Conservation (phyloP, 1,284 basidiomycete species). For the Sphagnurus paluster region DNA sequence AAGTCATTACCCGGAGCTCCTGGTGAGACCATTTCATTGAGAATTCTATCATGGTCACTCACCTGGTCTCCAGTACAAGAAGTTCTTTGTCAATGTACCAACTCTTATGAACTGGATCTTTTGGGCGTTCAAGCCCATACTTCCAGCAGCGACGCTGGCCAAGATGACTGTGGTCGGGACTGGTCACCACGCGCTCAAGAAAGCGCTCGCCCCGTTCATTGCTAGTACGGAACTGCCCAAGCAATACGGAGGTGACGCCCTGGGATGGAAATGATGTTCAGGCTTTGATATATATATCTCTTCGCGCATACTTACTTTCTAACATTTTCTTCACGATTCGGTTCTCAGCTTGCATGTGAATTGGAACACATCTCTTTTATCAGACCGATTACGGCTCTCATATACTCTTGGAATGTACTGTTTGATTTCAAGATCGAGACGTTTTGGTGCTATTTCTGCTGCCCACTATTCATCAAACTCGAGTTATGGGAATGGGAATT, state of each 20-base stretch:
- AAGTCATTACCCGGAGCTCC: conserved; percentile 73
- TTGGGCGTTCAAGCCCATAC: conserved; percentile 76
- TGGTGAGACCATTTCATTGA: conserved; percentile 44
- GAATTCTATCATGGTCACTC: neutral
- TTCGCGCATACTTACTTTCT: too few species aligned
- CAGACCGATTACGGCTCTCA: too few species aligned
- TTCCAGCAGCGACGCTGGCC: conserved; percentile 66
- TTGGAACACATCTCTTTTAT: too few species aligned
- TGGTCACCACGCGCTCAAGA: conserved; percentile 54
- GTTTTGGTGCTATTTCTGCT: too few species aligned
- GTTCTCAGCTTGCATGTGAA: too few species aligned
- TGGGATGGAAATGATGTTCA: too few species aligned
- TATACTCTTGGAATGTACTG: too few species aligned
- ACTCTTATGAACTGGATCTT: conserved; percentile 75
- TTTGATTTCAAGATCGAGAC: too few species aligned
- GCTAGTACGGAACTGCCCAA: conserved; percentile 57
- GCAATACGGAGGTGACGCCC: conserved; percentile 66
- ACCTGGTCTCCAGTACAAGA: conserved; percentile 48
- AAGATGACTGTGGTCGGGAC: conserved; percentile 80
- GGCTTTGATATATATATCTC: too few species aligned
- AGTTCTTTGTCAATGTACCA: conserved; percentile 81
- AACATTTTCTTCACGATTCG: too few species aligned
- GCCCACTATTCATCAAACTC: too few species aligned
- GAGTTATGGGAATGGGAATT: too few species aligned
- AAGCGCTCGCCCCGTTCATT: conserved; percentile 56